phyloP scores from a whole-genome alignment of 306 rosid species.

The Arachis stenosperma region DNA sequence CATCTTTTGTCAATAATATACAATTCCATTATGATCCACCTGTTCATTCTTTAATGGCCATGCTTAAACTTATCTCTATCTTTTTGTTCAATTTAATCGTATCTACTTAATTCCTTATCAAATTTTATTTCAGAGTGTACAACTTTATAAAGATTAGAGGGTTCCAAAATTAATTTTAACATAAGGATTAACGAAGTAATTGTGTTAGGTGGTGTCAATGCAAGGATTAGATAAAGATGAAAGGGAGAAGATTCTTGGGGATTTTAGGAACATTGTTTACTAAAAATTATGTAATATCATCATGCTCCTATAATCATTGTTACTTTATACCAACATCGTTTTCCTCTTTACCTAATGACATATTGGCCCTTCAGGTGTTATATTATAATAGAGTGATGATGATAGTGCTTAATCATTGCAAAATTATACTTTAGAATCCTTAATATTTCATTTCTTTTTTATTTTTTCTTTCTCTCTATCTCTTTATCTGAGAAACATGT shows the following conservation, averaged over 20 bases:
- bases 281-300: not conserved
- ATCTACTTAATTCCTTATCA: slow-evolving; percentile 15
- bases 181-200: slow-evolving; percentile 29
- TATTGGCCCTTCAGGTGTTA: slow-evolving; percentile 20
- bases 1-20: not conserved
- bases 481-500: not conserved
- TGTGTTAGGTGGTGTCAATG: slow-evolving; percentile 36
- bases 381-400: slow-evolving; percentile 35
- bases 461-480: not conserved
- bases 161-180: slow-evolving; percentile 33
- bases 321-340: slow-evolving; percentile 27
- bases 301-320: slow-evolving; percentile 38
- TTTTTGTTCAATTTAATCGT: slow-evolving; percentile 15
- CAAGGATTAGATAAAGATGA: slow-evolving; percentile 43
- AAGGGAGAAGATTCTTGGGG: slow-evolving; percentile 42
- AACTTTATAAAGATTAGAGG: not conserved
- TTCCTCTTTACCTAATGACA: slow-evolving; percentile 23
- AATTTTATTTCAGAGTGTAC: not conserved
- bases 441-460: not conserved
- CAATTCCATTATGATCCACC: not conserved
- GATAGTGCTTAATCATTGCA: slow-evolving; percentile 34
- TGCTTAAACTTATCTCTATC: slow-evolving; percentile 23
- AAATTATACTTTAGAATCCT: slow-evolving; percentile 27
- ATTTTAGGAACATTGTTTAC: slow-evolving; percentile 36
- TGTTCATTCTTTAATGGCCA: not conserved